These are phyloP conservation scores for Blastobotrys raffinosifermentans DNA, from an alignment of 1,139 yeast genomes.

Conservation along the genomic window DNA sequence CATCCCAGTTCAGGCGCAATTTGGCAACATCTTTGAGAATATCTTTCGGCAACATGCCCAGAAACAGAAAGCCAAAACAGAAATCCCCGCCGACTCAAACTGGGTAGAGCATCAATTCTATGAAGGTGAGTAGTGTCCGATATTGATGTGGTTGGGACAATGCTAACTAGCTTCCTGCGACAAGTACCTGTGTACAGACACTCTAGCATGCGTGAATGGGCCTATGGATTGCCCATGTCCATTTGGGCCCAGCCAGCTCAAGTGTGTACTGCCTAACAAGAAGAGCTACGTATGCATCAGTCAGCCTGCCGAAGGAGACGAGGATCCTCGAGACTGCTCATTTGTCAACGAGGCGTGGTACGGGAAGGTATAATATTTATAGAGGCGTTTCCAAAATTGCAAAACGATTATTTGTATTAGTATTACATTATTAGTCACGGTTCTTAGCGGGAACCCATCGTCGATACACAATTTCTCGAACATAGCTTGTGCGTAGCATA, in stretches of 20 bases:
- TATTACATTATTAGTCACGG: slow-evolving; percentile 46
- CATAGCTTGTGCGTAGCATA: slow-evolving; percentile 13
- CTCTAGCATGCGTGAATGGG: slow-evolving; percentile 64
- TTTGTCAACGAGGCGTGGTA: slow-evolving; percentile 39
- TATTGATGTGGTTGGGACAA: background rate
- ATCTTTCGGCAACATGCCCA: slow-evolving; percentile 29
- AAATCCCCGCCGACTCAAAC: slow-evolving; percentile 23
- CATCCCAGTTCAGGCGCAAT: slow-evolving; percentile 21
- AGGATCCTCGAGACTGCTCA: slow-evolving; percentile 33
- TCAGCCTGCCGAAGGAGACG: slow-evolving; percentile 41
- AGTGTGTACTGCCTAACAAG: slow-evolving; percentile 69
- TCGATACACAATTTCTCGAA: slow-evolving; percentile 62
- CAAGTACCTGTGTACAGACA: slow-evolving; percentile 76
- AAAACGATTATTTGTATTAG: background rate
- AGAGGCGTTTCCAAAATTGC: slow-evolving; percentile 1
- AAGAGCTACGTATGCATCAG: slow-evolving; percentile 69
- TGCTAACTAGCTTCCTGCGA: slow-evolving; percentile 38
- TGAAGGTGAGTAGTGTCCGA: slow-evolving; percentile 19
- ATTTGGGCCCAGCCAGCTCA: slow-evolving; percentile 74
- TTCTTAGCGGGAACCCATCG: slow-evolving; percentile 85
- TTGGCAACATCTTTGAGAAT: slow-evolving; percentile 34
- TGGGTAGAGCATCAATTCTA: slow-evolving; percentile 33
- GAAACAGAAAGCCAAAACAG: slow-evolving; percentile 20
- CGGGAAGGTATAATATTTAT: slow-evolving; percentile 32
- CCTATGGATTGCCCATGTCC: slow-evolving; percentile 85